Evolutionary conservation across 225 moss, liverwort and hornwort species (phyloP), one percentile per base, ranked within the genome.

Genomic region (Sphagnum contortum): DNA sequence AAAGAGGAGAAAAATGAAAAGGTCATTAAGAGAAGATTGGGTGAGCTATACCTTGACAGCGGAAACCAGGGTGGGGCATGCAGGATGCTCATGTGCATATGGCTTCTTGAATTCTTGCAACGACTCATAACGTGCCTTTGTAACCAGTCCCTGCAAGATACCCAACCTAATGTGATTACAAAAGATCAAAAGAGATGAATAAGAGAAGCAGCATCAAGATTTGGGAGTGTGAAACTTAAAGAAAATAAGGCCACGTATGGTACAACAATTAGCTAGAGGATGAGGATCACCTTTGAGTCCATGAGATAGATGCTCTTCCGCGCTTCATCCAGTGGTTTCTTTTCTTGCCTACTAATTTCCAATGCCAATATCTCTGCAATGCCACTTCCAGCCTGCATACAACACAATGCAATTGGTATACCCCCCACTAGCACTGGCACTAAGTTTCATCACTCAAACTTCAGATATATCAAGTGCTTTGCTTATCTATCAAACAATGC

Each of bases 31-130:
- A 8, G 62, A 9, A 62, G 8, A 2, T 47, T 8, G 48, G 57
- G 5, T 2, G 51, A 52, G 63, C 63, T 29, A 29, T 29, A 90
- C 93, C 93, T 90, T 90, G 44, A 94, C 79, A 66, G 88, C 83
- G n/a, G 84, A 73, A 57, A 88, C 61, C n/a, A 93, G 80, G 54
- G 82, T 65, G 47, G 49, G 66, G 49, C 83, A 78, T 55, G 75
- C 68, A 66, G 84, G 79, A 47, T 68, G 82, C 50, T 84, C 84
- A 72, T 88, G 88, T 50, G 80, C 88, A 63, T 80, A 93, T 47
- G 93, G 86, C 51, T 79, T 68, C 81, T 94, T 94, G 68, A 86
- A 81, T 57, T 76, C 86, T 79, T 82, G 84, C 48, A 94, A 65
- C 49, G 81, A 84, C 54, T 88, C 88, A 82, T 73, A 80, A 65